These are phyloP conservation scores for Lippia alba DNA, from an alignment of 305 asterid species.

Conservation along the genomic window DNA sequence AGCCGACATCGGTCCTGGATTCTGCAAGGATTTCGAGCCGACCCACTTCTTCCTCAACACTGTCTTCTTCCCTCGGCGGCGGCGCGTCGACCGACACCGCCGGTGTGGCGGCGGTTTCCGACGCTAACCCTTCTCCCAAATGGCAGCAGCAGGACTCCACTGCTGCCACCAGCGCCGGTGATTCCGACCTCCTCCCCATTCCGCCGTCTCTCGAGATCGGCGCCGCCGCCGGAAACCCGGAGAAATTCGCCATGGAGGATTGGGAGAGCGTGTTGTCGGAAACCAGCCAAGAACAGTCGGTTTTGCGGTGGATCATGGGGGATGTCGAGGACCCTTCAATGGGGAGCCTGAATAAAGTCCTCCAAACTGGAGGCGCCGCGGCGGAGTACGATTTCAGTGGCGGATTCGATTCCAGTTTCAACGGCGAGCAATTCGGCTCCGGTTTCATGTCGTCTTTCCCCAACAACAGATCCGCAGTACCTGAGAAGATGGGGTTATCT, in stretches of 20 bases:
- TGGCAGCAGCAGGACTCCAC: conserved; percentile 84
- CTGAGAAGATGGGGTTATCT: conserved; percentile 47
- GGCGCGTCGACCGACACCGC: conserved; percentile 69
- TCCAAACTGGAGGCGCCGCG: conserved; percentile 57
- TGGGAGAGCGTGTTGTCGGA: conserved; percentile 90
- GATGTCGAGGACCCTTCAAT: conserved; percentile 83
- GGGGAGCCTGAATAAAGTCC: conserved; percentile 57
- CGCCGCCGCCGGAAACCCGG: conserved; percentile 42
- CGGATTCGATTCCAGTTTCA: conserved; percentile 65
- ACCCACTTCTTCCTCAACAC: conserved; percentile 72
- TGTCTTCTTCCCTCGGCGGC: conserved; percentile 79
- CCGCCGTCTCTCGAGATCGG: conserved; percentile 64
- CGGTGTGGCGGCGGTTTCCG: conserved; percentile 82
- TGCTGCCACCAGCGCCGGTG: conserved; percentile 61
- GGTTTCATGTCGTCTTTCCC: conserved; percentile 42
- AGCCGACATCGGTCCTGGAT: conserved; percentile 93
- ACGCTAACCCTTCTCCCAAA: conserved; percentile 62
- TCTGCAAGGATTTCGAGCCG: conserved; percentile 66
- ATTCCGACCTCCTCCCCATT: conserved; percentile 52
- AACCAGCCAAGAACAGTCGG: conserved; percentile 78
- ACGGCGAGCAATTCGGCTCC: conserved; percentile 41
- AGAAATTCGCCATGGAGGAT: conserved; percentile 72
- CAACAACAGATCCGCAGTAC: conserved; percentile 38
- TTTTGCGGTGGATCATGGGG: conserved; percentile 93
- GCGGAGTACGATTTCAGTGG: conserved; percentile 63